phyloP scores from a whole-genome alignment of 768 basidiomycete species.

The Wakefieldia striispora region DNA sequence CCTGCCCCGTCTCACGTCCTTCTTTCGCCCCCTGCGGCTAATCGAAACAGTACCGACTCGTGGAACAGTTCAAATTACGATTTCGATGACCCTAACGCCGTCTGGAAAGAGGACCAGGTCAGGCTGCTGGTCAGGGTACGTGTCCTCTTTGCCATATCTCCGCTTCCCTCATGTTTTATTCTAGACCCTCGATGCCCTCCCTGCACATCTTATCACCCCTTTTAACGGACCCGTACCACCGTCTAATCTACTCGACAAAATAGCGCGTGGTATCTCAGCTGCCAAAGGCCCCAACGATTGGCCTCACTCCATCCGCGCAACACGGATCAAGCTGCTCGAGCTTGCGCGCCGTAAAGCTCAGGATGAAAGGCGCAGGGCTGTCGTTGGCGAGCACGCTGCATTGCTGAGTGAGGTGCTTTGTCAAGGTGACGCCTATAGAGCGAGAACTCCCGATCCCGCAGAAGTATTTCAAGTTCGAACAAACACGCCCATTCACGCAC shows the following conservation, averaged over 20 bases:
- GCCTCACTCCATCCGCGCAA: constrained; percentile 81
- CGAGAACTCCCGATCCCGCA: constrained; percentile 26
- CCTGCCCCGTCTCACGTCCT: constrained; percentile 53
- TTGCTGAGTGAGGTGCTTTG: constrained; percentile 8
- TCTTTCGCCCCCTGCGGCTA: constrained; percentile 39
- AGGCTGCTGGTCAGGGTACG: constrained; percentile 64
- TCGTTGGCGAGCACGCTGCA: constrained; percentile 47
- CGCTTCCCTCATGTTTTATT: constrained; percentile 5
- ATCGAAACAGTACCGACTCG: constrained; percentile 73
- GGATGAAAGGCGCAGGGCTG: constrained; percentile 43
- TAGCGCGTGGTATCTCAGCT: constrained; percentile 71
- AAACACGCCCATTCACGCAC: constrained; percentile 45
- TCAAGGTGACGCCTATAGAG: constrained; percentile 12
- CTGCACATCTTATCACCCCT: constrained; percentile 80
- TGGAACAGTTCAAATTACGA: constrained; percentile 80
- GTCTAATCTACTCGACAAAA: constrained; percentile 82
- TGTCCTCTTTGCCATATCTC: constrained; percentile 4
- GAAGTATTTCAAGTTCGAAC: constrained; percentile 49
- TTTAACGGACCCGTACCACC: constrained; percentile 84
- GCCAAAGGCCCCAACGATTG: constrained; percentile 77
- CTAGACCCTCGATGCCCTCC: constrained; percentile 77
- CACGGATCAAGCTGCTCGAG: constrained; percentile 79
- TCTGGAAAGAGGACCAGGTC: constrained; percentile 76
- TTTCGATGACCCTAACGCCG: constrained; percentile 58
- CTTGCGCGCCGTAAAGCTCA: constrained; percentile 66